Conservation (phyloP, 805 yeast species). For the Starmera dryadoides region DNA sequence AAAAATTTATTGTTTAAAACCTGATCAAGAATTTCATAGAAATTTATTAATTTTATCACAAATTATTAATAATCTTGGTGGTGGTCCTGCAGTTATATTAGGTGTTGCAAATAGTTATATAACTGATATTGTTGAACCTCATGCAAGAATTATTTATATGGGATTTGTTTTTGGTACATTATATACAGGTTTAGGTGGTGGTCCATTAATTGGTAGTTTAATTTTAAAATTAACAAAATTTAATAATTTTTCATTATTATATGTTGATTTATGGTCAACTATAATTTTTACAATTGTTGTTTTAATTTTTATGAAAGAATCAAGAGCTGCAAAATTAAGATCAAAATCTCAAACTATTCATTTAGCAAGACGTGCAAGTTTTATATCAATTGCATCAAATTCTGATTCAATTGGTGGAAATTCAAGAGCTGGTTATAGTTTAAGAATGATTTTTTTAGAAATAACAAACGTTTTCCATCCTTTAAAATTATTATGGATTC, state of each 20-base stretch:
- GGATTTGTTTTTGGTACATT: constrained; percentile 55
- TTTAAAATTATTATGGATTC: constrained; percentile 46
- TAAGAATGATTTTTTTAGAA: constrained; percentile 1
- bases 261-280: constrained; percentile 19
- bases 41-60: constrained; percentile 35
- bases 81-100: constrained; percentile 50
- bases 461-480: constrained; percentile 33
- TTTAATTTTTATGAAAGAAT: constrained; percentile 46
- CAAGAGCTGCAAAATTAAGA: constrained; percentile 51
- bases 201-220: constrained; percentile 54
- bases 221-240: constrained; percentile 21
- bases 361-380: constrained; percentile 22
- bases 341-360: constrained; percentile 40
- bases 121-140: constrained; percentile 64
- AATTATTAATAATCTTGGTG: constrained; percentile 46
- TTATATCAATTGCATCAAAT: constrained; percentile 22
- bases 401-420: neutral
- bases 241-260: constrained; percentile 24
- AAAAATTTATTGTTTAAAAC: constrained; percentile 22
- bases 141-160: constrained; percentile 47
- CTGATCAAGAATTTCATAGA: constrained; percentile 28
- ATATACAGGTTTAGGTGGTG: constrained; percentile 53
- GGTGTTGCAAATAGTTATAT: constrained; percentile 63
- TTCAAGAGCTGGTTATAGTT: neutral
- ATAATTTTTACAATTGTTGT: constrained; percentile 28